Percentiles rank a stretch among this genome's conserved stretches.
Evolutionary conservation across 192 early-diverging fungal species (phyloP).

Genomic region (Mortierella antarctica): DNA sequence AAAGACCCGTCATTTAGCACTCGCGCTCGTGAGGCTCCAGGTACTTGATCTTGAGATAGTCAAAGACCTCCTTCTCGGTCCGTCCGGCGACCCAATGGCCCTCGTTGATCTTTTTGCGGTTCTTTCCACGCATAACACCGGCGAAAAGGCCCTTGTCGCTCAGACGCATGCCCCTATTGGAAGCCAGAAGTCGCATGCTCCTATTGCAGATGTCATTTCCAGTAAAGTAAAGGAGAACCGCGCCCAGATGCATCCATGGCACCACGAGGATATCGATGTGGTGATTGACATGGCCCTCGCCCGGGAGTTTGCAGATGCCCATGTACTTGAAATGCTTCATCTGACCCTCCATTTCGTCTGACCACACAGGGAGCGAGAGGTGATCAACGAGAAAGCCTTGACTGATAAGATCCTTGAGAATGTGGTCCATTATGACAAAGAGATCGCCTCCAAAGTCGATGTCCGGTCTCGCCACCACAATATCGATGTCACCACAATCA

Average conservation of each 20-base stretch:
- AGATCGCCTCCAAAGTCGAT: constrained; percentile 40
- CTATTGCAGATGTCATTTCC: constrained; percentile 60
- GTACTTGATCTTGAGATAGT: constrained; percentile 47
- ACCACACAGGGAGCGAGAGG: constrained; percentile 18
- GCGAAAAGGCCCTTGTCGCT: constrained; percentile 54
- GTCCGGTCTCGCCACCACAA: constrained; percentile 45
- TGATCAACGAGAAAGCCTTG: constrained; percentile 45
- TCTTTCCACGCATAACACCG: constrained; percentile 26
- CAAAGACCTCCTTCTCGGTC: constrained; percentile 50
- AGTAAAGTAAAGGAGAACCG: constrained; percentile 45
- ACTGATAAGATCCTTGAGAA: constrained; percentile 18
- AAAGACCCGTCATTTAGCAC: constrained; percentile 10
- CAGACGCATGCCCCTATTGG: constrained; percentile 47
- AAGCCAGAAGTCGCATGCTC: constrained; percentile 51
- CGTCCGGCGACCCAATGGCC: constrained; percentile 50
- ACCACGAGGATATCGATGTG: constrained; percentile 53
- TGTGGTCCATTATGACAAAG: constrained; percentile 35
- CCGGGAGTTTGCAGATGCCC: constrained; percentile 42
- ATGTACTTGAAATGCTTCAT: constrained; percentile 53
- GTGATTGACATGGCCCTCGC: constrained; percentile 18
- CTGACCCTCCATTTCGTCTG: constrained; percentile 9
- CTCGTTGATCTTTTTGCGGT: constrained; percentile 29
- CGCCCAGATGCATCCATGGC: constrained; percentile 43
- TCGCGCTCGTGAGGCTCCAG: constrained; percentile 49
- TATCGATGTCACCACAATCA: constrained; percentile 55